phyloP scores from a whole-genome alignment of 192 early-diverging fungal genomes.

The Coemansia sp. region DNA sequence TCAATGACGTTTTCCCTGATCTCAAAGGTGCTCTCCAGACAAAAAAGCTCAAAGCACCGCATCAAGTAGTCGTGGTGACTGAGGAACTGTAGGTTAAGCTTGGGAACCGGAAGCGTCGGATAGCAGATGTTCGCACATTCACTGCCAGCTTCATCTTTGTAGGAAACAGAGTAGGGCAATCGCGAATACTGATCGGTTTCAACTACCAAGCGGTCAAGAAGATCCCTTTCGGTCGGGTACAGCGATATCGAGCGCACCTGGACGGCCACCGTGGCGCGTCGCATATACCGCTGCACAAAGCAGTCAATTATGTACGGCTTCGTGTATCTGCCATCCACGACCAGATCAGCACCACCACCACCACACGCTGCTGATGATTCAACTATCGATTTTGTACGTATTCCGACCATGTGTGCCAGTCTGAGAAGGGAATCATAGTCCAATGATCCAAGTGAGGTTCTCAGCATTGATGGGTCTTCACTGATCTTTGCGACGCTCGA shows the following conservation, averaged over 20 bases:
- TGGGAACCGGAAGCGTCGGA: conserved; percentile 63
- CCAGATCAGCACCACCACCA: conserved; percentile 8
- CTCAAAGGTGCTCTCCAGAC: conserved; percentile 78
- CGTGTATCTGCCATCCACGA: conserved; percentile 9
- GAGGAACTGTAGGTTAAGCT: conserved; percentile 93
- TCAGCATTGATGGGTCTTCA: conserved; percentile 39
- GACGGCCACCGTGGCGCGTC: conserved; percentile 4
- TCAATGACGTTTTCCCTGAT: conserved; percentile 91
- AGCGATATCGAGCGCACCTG: conserved; percentile 24
- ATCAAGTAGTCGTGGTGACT: conserved; percentile 89
- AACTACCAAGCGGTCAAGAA: conserved; percentile 72
- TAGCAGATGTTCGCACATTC: conserved; percentile 4
- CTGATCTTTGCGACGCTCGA: conserved; percentile 72
- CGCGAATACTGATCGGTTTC: conserved; percentile 65
- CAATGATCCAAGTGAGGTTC: conserved; percentile 59
- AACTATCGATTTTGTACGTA: conserved; percentile 58
- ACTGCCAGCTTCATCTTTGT: not conserved
- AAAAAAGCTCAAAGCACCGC: conserved; percentile 82
- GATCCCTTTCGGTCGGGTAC: conserved; percentile 48
- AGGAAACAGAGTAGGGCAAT: conserved; percentile 42
- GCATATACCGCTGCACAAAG: conserved; percentile 24
- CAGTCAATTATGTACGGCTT: conserved; percentile 61
- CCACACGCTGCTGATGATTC: conserved; percentile 6
- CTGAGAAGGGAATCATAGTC: conserved; percentile 49
- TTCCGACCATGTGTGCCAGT: conserved; percentile 63